Percentiles rank a stretch among this genome's conserved stretches.
phyloP scores from a whole-genome alignment of 352 stramenopile species.

The Globisporangium solare region DNA sequence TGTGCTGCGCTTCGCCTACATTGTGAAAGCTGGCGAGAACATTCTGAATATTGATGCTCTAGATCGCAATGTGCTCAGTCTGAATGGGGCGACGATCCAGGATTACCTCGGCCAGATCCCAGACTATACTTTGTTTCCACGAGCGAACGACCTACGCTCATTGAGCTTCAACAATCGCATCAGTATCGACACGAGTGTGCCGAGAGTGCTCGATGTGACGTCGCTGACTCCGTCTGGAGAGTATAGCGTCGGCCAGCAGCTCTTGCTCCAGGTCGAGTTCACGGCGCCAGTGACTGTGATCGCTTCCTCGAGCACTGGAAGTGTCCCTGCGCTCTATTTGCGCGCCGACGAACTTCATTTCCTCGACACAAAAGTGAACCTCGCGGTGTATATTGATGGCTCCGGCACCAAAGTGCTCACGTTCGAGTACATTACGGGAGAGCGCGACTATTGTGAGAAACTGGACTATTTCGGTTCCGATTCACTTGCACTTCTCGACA shows the following conservation, averaged over 20 bases:
- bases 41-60: slow-evolving; percentile 37
- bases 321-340: slow-evolving; percentile 30
- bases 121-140: slow-evolving; percentile 52
- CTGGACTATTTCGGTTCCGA: slow-evolving; percentile 60
- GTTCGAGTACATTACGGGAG: slow-evolving; percentile 49
- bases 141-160: slow-evolving; percentile 27
- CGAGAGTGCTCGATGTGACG: slow-evolving; percentile 36
- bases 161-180: slow-evolving; percentile 63
- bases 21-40: slow-evolving; percentile 34
- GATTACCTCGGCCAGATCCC: slow-evolving; percentile 38
- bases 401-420: slow-evolving; percentile 39
- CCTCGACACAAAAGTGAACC: slow-evolving; percentile 26
- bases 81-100: slow-evolving; percentile 42
- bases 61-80: slow-evolving; percentile 27
- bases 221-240: slow-evolving; percentile 38
- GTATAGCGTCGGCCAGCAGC: slow-evolving; percentile 54
- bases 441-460: slow-evolving; percentile 48
- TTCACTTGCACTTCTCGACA: slow-evolving; percentile 33
- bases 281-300: slow-evolving; percentile 36
- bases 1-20: slow-evolving; percentile 43
- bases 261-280: slow-evolving; percentile 54
- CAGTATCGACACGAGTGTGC: slow-evolving; percentile 43
- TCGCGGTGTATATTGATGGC: slow-evolving; percentile 45
- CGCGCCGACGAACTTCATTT: slow-evolving; percentile 53
- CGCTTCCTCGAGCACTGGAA: slow-evolving; percentile 6